phyloP scores from a whole-genome alignment of 352 stramenopile species.

The Phytophthora pisi region DNA sequence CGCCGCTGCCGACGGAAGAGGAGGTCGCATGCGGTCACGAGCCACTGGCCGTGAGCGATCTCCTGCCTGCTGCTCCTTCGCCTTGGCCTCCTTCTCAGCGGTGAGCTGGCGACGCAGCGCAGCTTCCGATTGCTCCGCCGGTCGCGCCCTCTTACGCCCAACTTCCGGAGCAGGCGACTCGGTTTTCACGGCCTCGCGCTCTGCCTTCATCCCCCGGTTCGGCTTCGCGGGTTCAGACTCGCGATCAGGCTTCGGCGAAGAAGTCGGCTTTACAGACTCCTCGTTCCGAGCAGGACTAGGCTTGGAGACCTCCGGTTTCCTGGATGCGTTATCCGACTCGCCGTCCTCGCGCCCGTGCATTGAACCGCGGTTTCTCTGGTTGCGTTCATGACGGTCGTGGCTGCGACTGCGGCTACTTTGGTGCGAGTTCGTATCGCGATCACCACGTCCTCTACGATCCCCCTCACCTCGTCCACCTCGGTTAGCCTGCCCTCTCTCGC shows the following conservation, averaged over 20 bases:
- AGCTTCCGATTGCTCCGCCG: slow-evolving; percentile 64
- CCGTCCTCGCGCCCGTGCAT: slow-evolving; percentile 26
- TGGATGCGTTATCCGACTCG: slow-evolving; percentile 10
- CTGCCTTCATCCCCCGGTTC: slow-evolving; percentile 24
- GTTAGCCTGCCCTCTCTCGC: slow-evolving; percentile 32
- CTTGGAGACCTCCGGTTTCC: slow-evolving; percentile 16
- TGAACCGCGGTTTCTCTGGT: slow-evolving; percentile 20
- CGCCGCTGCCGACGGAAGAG: slow-evolving; percentile 23
- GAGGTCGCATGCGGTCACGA: slow-evolving; percentile 36
- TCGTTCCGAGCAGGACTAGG: slow-evolving; percentile 23
- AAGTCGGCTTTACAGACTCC: slow-evolving; percentile 21
- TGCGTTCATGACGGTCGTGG: slow-evolving; percentile 35
- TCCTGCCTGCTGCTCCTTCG: slow-evolving; percentile 33
- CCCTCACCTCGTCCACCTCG: slow-evolving; percentile 33
- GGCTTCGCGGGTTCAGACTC: slow-evolving; percentile 13
- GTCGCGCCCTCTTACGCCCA: slow-evolving; percentile 56
- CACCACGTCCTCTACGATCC: slow-evolving; percentile 27
- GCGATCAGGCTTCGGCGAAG: slow-evolving; percentile 23
- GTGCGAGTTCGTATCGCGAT: slow-evolving; percentile 15
- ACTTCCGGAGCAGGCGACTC: slow-evolving; percentile 28
- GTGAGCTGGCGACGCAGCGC: slow-evolving; percentile 72
- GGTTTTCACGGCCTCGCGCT: slow-evolving; percentile 18
- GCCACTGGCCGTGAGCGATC: slow-evolving; percentile 24
- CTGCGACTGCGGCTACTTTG: slow-evolving; percentile 33
- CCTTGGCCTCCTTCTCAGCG: slow-evolving; percentile 69